Conservation (phyloP, 495 filamentous ascomycete species). For the Aspergillus coremiiformis region DNA sequence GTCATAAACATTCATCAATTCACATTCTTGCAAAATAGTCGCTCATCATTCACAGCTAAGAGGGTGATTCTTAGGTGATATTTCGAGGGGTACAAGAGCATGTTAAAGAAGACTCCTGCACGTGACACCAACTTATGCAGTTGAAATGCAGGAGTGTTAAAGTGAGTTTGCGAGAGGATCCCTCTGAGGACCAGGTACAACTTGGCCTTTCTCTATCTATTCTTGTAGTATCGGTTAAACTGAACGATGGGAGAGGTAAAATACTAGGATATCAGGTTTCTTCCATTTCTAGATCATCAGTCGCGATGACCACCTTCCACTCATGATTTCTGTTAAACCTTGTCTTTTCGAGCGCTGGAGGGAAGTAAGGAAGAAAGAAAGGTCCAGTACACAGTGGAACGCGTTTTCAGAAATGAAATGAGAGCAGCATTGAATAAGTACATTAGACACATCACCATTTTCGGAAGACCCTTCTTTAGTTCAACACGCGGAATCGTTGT, state of each 20-base stretch:
- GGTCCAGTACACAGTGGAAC: background rate
- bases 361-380: background rate
- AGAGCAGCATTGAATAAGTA: slow-evolving; percentile 4
- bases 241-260: background rate
- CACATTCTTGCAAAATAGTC: background rate
- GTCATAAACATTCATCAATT: background rate
- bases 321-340: background rate
- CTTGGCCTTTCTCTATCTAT: background rate
- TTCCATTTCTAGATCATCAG: background rate
- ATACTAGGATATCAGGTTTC: background rate
- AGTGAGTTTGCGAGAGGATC: no score
- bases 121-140: no score
- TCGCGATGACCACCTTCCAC: background rate
- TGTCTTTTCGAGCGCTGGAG: background rate
- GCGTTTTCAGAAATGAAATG: background rate
- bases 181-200: no score
- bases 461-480: background rate
- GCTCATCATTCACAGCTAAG: background rate
- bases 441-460: slow-evolving; percentile 10
- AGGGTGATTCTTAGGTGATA: no score
- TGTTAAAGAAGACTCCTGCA: no score
- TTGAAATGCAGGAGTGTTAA: no score
- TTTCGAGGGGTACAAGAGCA: no score
- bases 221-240: background rate
- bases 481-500: background rate